Evolutionary conservation across 108 stramenopile genomes (phyloP), one percentile per base, ranked within the genome.

Genomic region (Fragilaria crotonensis): DNA sequence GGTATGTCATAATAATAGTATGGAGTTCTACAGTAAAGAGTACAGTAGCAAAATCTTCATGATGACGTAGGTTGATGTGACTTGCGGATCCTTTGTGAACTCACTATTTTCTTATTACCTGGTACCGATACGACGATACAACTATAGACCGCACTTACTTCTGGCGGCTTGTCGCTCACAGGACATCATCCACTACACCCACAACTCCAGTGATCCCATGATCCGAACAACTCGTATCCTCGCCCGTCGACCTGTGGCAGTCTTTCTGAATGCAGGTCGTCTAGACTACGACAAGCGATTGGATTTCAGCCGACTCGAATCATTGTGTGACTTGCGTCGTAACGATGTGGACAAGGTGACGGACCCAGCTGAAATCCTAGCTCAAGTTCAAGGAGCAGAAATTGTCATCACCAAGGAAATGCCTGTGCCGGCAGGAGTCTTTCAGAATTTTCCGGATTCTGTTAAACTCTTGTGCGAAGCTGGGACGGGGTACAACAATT

Each of bases 401-500:
- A 89, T 94, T 60, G 75, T 94, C 51, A 82, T 94, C 44, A 78
- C 83, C 36, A 94, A 90, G 57, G 93, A 94, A 73, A 89, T 90
- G 85, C 49, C 66, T 47, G 57, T 94, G 2, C 83, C 87, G 2
- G 18, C 33, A 0, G 33, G 47, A 11, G 73, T 72, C 2, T 19
- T 90, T 32, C 60, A 70, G 33, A 44, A 64, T 23, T 88, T 94
- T 62, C 78, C 84, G 11, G 19, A 66, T 14, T 62, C 73, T 2
- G 83, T 94, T 22, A 86, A 77, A 64, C 61, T 90, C 2, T 48
- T 94, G 25, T 86, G 84, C 57, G 93, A 94, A 67, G 85, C 89
- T 0, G 93, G 93, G 3, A 94, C 93, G 2, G 93, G 93, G 33
- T 94, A 87, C 77, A 94, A 94, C 70, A 94, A 94, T 57, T 67